Evolutionary conservation across 139 green algal species (phyloP), one percentile per base, ranked within the genome.

Genomic region (Coelastrella sp.): DNA sequence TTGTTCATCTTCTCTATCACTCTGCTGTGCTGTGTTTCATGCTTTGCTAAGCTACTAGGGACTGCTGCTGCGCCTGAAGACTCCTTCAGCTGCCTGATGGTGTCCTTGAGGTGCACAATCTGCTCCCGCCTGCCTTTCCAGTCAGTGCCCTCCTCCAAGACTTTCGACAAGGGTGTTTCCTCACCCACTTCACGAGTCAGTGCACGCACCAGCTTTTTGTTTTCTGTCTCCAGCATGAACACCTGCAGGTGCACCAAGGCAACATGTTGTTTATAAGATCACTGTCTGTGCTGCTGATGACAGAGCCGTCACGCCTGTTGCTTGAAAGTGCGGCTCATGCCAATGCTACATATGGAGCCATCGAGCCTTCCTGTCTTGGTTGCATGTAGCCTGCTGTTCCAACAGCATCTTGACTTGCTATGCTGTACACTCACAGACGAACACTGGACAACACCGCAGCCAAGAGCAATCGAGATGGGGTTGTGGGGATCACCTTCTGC

Each of bases 81-180:
- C 6, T 77, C 86, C 22, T 60, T 56, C 60, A 78, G 23, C 64
- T 95, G 88, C 90, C 89, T 92, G 60, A 96, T 83, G 83, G 94
- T 94, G 79, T 95, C 92, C 80, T 91, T 92, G n/a, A 97, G 90
- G 47, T 93, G 83, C 4, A 93, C 93, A 73, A 97, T 91, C 91
- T 96, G 93, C 91, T 97, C 94, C 7, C 92, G 76, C 8, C 94
- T 91, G 32, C 94, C 95, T 88, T 96, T 94, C 91, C 93, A 95
- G 85, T 94, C 93, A 22, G 79, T 91, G 32, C 81, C 86, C 3
- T 95, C 94, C 0, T 95, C 93, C 14, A 96, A 54, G 17, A 96
- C 71, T 77, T 93, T 94, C 22, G 90, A 64, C 74, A 97, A 80
- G 4, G 94, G 94, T 86, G 94, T 90, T 1, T 96, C 95, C 54